These are phyloP conservation scores for Dendryphion nanum DNA, from an alignment of 2,329 filamentous ascomycete species.

Conservation along the genomic window DNA sequence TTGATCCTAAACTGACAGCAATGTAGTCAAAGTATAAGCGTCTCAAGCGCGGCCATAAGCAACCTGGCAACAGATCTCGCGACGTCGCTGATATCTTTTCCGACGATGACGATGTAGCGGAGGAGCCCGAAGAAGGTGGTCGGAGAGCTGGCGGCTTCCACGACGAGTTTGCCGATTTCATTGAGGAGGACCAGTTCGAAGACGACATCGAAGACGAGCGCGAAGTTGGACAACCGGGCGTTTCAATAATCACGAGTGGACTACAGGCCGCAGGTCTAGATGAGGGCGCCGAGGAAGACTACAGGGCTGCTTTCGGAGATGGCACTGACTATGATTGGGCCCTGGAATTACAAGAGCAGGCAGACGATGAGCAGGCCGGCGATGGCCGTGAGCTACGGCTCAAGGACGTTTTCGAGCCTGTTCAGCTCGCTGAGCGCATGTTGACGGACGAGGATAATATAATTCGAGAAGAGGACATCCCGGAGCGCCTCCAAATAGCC, in stretches of 20 bases:
- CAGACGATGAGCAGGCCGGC: constrained; percentile 71
- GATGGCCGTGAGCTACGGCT: constrained; percentile 85
- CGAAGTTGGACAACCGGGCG: constrained; percentile 79
- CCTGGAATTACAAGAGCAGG: constrained; percentile 80
- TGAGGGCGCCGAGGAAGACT: constrained; percentile 90
- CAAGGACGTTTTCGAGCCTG: constrained; percentile 97
- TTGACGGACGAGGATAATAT: constrained; percentile 93
- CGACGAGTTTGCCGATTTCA: constrained; percentile 68
- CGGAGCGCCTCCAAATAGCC: constrained; percentile 90
- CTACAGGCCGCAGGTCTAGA: constrained; percentile 83
- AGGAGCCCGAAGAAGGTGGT: constrained; percentile 47
- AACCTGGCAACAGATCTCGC: constrained; percentile 60
- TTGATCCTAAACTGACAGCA: constrained; percentile 14
- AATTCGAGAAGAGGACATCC: constrained; percentile 85
- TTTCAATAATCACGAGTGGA: constrained; percentile 66
- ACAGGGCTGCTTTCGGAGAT: constrained; percentile 93
- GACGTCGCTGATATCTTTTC: constrained; percentile 92
- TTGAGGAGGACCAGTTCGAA: constrained; percentile 81
- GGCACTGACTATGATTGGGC: constrained; percentile 97
- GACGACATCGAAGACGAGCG: constrained; percentile 83
- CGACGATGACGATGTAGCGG: constrained; percentile 80
- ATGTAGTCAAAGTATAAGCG: constrained; percentile 87
- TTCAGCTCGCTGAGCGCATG: constrained; percentile 88
- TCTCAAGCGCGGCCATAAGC: constrained; percentile 84
- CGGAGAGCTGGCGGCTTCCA: constrained; percentile 26